Evolutionary conservation across 768 basidiomycete genomes (phyloP).

Genomic region (Boletus vermiculosoides): DNA sequence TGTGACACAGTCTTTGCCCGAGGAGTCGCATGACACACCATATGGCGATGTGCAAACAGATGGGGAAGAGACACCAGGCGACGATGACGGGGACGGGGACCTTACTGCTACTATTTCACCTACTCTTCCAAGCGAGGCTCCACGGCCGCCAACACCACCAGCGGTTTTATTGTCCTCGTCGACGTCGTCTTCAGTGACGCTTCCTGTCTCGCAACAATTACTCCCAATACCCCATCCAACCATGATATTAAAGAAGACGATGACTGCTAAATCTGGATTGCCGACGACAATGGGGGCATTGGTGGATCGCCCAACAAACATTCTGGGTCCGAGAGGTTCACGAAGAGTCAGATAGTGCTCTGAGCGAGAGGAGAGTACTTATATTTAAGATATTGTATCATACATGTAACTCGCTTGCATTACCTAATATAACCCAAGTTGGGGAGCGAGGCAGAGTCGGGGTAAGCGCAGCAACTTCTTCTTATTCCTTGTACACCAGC

Average conservation of each 20-base stretch:
- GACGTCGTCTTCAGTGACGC: constrained; percentile 37
- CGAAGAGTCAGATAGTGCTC: constrained; percentile 26
- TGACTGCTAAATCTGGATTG: constrained; percentile 21
- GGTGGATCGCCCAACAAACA: constrained; percentile 35
- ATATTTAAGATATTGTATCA: constrained; percentile 12
- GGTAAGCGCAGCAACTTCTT: constrained; percentile 8
- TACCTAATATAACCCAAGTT: constrained; percentile 21
- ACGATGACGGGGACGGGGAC: constrained; percentile 16
- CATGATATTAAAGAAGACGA: constrained; percentile 22
- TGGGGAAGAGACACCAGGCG: constrained; percentile 23
- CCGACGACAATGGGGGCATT: constrained; percentile 27
- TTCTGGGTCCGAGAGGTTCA: constrained; percentile 33
- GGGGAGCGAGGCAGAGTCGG: not conserved
- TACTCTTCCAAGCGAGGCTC: not conserved
- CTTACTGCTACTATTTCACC: constrained; percentile 20
- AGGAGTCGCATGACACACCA: constrained; percentile 19
- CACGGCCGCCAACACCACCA: constrained; percentile 22
- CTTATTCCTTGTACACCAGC: constrained; percentile 2
- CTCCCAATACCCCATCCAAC: constrained; percentile 4
- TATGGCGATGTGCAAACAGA: constrained; percentile 19
- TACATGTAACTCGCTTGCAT: constrained; percentile 9
- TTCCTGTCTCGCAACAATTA: constrained; percentile 19
- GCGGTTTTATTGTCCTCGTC: constrained; percentile 38
- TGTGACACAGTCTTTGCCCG: constrained; percentile 37
- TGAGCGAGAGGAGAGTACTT: not conserved